Evolutionary conservation across 768 basidiomycete genomes (phyloP), one percentile per base, ranked within the genome.

Genomic region (Hygrophorus pudorinus): DNA sequence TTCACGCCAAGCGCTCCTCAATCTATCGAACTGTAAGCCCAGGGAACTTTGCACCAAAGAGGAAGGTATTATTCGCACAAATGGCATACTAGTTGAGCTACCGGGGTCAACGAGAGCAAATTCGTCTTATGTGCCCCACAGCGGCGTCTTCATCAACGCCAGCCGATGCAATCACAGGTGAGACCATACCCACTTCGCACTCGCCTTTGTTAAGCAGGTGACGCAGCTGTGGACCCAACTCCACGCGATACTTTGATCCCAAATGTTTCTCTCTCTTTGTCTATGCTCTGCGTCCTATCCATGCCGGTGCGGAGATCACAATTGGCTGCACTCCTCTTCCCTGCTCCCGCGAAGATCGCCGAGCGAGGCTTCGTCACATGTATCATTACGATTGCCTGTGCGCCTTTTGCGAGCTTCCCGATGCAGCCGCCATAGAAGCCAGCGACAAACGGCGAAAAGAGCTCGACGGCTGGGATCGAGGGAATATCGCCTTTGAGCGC

Each of bases 131-230:
- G 38, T 54, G 2, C 56, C 53, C 2, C 62, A 70, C 46, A 57
- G 62, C 2, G 68, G 51, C 2, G 39, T 71, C 1, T 71, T 70
- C 38, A 48, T 66, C 18, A 54, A 61, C 34, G 54, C 59, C 1
- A 64, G 65, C 37, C 50, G 61, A 9, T 66, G 64, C 30, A 68
- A 70, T 41, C 69, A 71, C 48, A 69, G 68, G 68, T 68, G 38
- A 39, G 58, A 9, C 9, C 33, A n/a, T 24, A 24, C 7, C 4
- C 24, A 24, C 24, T 24, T 24, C 24, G 24, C 36, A 9, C 9
- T n/a, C 14, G 18, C 1, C 7, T 7, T 24, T 24, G 3, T 24
- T 24, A 24, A 24, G 24, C 24, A 31, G 9, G 21, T 3, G 28
- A 4, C 16, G 17, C 45, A 70, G 68, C 41, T 70, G 68, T 44